These are phyloP conservation scores for Arthrinium puccinioides DNA, from an alignment of 2,329 filamentous ascomycete species.

Conservation along the genomic window DNA sequence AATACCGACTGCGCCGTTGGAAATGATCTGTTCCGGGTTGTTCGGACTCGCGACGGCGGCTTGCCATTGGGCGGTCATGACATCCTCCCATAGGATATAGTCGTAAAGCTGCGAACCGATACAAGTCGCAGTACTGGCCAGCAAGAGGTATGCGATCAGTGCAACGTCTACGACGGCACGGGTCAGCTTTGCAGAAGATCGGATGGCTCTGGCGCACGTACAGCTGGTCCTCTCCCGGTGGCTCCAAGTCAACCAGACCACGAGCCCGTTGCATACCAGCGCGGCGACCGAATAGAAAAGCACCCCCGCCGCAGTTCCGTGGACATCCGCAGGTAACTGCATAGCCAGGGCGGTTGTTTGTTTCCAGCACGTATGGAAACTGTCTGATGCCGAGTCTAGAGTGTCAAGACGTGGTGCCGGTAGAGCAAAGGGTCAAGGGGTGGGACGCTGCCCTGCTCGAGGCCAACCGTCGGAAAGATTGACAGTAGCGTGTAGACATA, in stretches of 20 bases:
- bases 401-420: too few relatives aligned
- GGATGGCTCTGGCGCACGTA: neutral
- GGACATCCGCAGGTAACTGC: constrained; percentile 8
- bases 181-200: neutral
- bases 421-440: too few relatives aligned
- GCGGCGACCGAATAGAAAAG: constrained; percentile 8
- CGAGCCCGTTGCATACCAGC: constrained; percentile 4
- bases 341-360: constrained; percentile 2
- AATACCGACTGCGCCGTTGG: constrained; percentile 8
- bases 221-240: constrained; percentile 12
- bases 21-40: constrained; percentile 9
- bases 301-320: constrained; percentile 8
- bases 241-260: constrained; percentile 12
- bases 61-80: constrained; percentile 8
- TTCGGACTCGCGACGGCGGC: constrained; percentile 4
- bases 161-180: constrained; percentile 8
- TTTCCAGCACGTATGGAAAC: too few relatives aligned
- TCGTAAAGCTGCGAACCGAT: constrained; percentile 10
- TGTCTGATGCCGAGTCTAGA: too few relatives aligned
- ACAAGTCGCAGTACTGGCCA: constrained; percentile 7
- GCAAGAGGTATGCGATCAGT: constrained; percentile 8
- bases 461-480: too few relatives aligned
- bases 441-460: too few relatives aligned
- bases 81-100: constrained; percentile 5
- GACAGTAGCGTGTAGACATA: too few relatives aligned